A percentile compares a stretch with the other conserved stretches of the same genome.
phyloP scores from a whole-genome alignment of 495 filamentous ascomycete species.

The Aspergillus saccharolyticus region DNA sequence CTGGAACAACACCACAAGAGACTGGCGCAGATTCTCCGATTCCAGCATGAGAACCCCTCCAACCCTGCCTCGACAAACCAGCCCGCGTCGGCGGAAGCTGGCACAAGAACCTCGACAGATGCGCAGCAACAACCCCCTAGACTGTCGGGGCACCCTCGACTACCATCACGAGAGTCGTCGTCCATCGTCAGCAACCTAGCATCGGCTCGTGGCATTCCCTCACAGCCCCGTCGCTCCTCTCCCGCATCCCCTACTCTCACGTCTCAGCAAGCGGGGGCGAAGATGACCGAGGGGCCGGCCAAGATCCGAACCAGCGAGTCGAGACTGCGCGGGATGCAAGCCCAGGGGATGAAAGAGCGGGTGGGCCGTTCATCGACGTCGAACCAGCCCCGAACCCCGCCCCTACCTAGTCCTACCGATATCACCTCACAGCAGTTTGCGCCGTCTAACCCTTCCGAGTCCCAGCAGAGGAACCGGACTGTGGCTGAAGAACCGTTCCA shows the following conservation, averaged over 20 bases:
- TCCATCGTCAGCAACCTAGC: conserved; percentile 91
- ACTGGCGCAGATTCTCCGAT: conserved; percentile 71
- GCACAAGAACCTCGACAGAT: conserved; percentile 28
- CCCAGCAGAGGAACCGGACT: conserved; percentile 14
- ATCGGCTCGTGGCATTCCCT: conserved; percentile 79
- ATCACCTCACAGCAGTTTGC: conserved; percentile 34
- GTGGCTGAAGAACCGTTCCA: conserved; percentile 74
- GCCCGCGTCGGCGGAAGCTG: conserved; percentile 19
- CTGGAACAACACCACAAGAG: conserved; percentile 82
- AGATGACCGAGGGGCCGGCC: conserved; percentile 54
- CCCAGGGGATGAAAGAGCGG: conserved; percentile 22
- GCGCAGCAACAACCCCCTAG: conserved; percentile 32
- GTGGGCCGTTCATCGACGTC: conserved; percentile 19
- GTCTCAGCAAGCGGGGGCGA: conserved; percentile 70
- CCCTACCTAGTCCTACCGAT: conserved; percentile 30
- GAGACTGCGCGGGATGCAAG: conserved; percentile 25
- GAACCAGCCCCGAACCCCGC: conserved; percentile 36
- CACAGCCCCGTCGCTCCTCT: conserved; percentile 57
- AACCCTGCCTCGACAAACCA: conserved; percentile 19
- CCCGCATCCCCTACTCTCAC: conserved; percentile 64
- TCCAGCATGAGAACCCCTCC: conserved; percentile 56
- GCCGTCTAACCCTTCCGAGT: conserved; percentile 20
- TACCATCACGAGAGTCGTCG: conserved; percentile 62
- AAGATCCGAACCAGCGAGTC: conserved; percentile 39
- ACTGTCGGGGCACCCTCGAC: conserved; percentile 41